Base-by-base conservation (phyloP, 2,329 filamentous ascomycete genomes). In the Alternaria novae-zelandiae region DNA sequence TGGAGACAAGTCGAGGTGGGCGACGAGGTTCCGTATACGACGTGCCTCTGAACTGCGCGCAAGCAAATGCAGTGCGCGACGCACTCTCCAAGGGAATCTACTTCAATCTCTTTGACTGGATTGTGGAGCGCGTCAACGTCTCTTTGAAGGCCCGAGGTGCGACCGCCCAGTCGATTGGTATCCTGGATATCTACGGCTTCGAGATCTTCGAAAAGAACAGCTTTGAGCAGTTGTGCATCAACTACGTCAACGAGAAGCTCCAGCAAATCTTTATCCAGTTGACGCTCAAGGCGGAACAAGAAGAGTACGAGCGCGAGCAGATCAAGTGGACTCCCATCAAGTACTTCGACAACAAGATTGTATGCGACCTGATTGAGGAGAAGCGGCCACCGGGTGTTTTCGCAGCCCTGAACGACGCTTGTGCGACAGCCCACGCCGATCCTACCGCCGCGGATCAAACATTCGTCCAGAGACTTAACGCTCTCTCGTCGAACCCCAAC, bases 201-300 rank as follows among this genome's bases (percentile, higher is more conserved):
- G 96, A 99, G 79, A 99, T 99, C 71, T 99, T 99, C 73, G 94
- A 99, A 72, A 88, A 93, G 74, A 99, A 99, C 83, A 97, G 95
- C 83, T 99, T 99, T 75, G 96, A 99, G 79, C 96, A 99, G 80
- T 87, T 99, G 6, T 99, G 96, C 84, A 99, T 99, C 86, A 99
- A 99, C 82, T 99, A 99, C 82, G 98, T 96, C 65, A 99, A 99
- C 81, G 96, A 99, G 80, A 99, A 97, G 80, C 88, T 99, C 61
- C 96, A 99, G 82, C 96, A 99, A 78, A 98, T 99, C 74, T 99
- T 99, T 79, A 99, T 99, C 71, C 96, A 99, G 81, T 85, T 99
- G 72, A 99, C 96, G 0, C 82, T 99, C 66, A 97, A 97, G 84
- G 91, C 96, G 0, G 96, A 99, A 80, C 96, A 99, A 82, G 96